phyloP scores from a whole-genome alignment of 768 basidiomycete genomes.

The Phaeotremella skinneri region DNA sequence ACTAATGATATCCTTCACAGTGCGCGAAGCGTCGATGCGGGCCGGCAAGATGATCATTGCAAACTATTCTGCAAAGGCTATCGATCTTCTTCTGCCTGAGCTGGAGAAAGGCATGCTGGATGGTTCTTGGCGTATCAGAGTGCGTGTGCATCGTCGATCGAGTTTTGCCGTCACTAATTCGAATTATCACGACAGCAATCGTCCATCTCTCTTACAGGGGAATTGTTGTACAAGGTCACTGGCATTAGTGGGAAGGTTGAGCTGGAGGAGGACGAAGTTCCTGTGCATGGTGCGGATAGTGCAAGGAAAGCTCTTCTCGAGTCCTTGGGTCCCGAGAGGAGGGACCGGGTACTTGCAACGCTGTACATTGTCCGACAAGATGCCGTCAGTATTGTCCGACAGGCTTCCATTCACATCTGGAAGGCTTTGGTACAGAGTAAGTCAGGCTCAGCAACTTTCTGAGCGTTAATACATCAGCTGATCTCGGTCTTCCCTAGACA shows the following conservation, averaged over 20 bases:
- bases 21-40: constrained; percentile 94
- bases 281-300: constrained; percentile 66
- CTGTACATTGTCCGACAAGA: constrained; percentile 93
- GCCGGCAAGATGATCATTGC: constrained; percentile 98
- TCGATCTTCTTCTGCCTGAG: constrained; percentile 89
- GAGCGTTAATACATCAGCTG: too few relatives aligned
- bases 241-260: constrained; percentile 89
- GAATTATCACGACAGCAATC: constrained; percentile 75
- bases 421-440: constrained; percentile 92
- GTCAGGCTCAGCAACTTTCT: constrained; percentile 21
- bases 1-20: constrained; percentile 53
- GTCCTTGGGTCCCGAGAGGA: constrained; percentile 78
- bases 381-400: constrained; percentile 79
- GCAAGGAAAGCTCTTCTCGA: constrained; percentile 84
- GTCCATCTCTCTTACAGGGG: constrained; percentile 91
- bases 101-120: constrained; percentile 95
- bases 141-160: constrained; percentile 52
- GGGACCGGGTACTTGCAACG: constrained; percentile 85
- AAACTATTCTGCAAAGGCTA: constrained; percentile 86
- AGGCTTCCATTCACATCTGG: constrained; percentile 93
- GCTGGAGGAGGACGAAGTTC: constrained; percentile 63
- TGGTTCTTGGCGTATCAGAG: constrained; percentile 88
- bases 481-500: constrained; percentile 16
- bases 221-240: constrained; percentile 91
- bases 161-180: background rate